Conservation (phyloP, 2,329 filamentous ascomycete species). For the Coniochaeta pulveracea region DNA sequence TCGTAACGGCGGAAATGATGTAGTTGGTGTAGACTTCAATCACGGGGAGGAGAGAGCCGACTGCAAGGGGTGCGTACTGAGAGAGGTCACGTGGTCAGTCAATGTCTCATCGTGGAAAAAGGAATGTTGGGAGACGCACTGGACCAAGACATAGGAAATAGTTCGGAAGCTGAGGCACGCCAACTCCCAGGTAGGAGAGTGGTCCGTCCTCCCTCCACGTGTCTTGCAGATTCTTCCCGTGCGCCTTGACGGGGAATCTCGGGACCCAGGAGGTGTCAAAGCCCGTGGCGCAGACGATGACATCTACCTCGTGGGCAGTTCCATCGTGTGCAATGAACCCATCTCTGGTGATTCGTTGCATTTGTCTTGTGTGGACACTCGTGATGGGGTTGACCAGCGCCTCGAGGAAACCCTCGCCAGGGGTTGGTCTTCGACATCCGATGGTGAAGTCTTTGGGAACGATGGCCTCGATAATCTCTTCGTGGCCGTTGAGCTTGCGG, state of each 20-base stretch:
- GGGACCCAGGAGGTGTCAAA: conserved; percentile 3
- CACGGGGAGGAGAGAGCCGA: not conserved
- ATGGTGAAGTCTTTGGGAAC: conserved; percentile 5
- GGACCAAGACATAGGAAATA: not conserved
- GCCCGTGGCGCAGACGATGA: conserved; percentile 5
- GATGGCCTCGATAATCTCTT: conserved; percentile 1
- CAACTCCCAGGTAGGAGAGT: not conserved
- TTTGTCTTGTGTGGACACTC: not conserved
- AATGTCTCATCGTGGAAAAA: not conserved
- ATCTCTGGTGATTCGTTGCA: not conserved
- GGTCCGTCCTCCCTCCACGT: not conserved
- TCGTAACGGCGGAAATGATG: not conserved
- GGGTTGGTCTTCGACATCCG: conserved; percentile 5
- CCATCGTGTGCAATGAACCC: conserved; percentile 1
- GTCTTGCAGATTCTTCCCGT: conserved; percentile 3
- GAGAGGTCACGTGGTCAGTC: not conserved
- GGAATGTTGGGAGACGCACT: not conserved
- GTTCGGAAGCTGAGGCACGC: not conserved
- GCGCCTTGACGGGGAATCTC: not conserved
- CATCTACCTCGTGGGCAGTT: not conserved
- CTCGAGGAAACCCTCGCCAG: conserved; percentile 6
- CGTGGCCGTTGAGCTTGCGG: conserved; percentile 2
- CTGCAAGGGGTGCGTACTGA: not conserved
- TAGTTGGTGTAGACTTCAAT: conserved; percentile 1
- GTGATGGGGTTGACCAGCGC: conserved; percentile 2